Conservation (phyloP, 1,284 basidiomycete species). For the Microbotryum intermedium region DNA sequence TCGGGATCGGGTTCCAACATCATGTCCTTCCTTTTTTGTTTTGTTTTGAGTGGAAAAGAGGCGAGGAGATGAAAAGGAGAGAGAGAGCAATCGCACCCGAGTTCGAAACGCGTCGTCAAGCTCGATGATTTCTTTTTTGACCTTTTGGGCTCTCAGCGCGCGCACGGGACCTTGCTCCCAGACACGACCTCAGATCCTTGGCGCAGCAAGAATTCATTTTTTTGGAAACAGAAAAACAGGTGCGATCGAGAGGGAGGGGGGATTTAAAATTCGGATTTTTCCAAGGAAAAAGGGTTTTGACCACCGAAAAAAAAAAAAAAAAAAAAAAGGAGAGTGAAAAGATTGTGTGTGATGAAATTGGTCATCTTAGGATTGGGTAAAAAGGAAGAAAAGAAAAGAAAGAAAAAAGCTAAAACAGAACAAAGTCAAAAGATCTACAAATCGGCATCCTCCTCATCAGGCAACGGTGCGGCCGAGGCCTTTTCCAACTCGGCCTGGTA, state of each 20-base stretch:
- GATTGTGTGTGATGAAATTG: not conserved
- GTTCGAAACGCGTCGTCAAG: no score
- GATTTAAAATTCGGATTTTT: no score
- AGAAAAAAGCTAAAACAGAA: not conserved
- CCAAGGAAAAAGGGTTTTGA: not conserved
- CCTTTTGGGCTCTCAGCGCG: constrained; percentile 14
- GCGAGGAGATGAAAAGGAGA: no score
- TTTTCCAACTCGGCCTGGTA: constrained; percentile 70
- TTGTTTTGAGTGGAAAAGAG: no score
- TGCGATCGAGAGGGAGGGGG: no score
- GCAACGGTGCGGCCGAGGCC: constrained; percentile 46
- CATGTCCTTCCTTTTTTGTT: no score
- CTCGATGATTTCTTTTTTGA: not conserved
- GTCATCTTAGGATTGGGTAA: not conserved
- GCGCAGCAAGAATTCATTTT: not conserved
- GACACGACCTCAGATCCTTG: not conserved
- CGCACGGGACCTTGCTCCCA: not conserved
- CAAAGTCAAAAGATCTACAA: not conserved
- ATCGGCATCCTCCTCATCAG: constrained; percentile 46
- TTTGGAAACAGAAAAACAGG: not conserved
- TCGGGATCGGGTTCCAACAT: no score
- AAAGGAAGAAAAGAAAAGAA: not conserved
- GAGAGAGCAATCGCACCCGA: no score
- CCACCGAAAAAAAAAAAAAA: not conserved
- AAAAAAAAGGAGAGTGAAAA: not conserved